Evolutionary conservation across 1,284 basidiomycete genomes (phyloP), one percentile per base, ranked within the genome.

Genomic region (Ganoderma sinense): DNA sequence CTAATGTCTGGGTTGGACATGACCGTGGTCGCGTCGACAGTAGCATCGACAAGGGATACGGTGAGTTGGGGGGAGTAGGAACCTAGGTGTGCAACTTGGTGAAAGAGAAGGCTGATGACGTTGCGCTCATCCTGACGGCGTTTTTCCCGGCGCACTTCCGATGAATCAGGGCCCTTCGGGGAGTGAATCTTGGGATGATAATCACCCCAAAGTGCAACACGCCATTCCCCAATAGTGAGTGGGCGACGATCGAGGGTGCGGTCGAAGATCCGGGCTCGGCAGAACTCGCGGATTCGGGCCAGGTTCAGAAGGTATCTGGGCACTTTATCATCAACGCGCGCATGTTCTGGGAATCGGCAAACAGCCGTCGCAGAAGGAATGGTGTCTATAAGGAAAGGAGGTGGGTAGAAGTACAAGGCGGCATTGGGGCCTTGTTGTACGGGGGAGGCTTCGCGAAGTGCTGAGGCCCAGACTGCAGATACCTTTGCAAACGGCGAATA

Each of bases 191-290:
- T 58, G 1, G 8, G 16, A 23, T 4, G 26, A 64, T 65, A 69
- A 14, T 65, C 63, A 7, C 68, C 68, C 58, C 59, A 69, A 6
- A 69, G 59, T 11, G 68, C 68, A n/a, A 51, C 36, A 13, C 64
- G 58, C 68, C 68, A 69, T 29, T 69, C 68, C 2, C 26, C 62
- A 33, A 69, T 65, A 3, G 56, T 41, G 20, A 69, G 59, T 16
- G 68, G 63, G 23, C 29, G 20, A 11, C 58, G 23, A 36, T 26
- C 41, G 18, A 65, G 33, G 31, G 41, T 31, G 11, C 33, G 56
- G 26, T 69, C 64, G 31, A 69, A 53, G 16, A 69, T 48, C 2
- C 68, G 64, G 5, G 48, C 14, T 4, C 64, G 68, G 29, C 68
- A 69, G 40, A 65, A 69, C 10, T 39, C 51, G 11, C 64, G 62